phyloP scores from a whole-genome alignment of 805 yeast species.

The Monosporozyma servazzii region DNA sequence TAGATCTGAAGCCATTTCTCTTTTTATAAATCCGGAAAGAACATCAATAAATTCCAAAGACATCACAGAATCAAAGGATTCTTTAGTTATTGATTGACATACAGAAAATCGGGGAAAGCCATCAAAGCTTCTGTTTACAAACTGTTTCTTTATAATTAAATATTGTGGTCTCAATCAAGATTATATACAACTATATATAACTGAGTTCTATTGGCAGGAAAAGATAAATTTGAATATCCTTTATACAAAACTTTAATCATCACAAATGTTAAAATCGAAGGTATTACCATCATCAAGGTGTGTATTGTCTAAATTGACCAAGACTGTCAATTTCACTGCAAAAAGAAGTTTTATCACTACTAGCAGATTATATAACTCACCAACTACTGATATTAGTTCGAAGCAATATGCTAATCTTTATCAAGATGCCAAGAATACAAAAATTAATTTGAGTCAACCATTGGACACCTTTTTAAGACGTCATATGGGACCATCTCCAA shows the following conservation, averaged over 20 bases:
- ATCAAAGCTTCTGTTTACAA: too few species aligned
- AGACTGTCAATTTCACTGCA: too few species aligned
- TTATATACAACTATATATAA: too few species aligned
- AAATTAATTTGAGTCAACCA: conserved; percentile 18
- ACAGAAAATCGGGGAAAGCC: too few species aligned
- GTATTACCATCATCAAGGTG: neutral
- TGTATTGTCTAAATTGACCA: neutral
- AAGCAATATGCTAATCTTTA: conserved; percentile 40
- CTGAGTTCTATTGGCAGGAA: too few species aligned
- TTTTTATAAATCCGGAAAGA: too few species aligned
- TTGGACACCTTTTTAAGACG: conserved; percentile 84
- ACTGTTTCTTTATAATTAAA: too few species aligned
- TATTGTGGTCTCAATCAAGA: too few species aligned
- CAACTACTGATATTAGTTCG: conserved; percentile 34
- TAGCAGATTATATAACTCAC: neutral
- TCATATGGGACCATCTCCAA: conserved; percentile 76
- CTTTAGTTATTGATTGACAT: too few species aligned
- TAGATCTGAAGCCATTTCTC: too few species aligned
- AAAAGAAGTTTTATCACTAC: neutral
- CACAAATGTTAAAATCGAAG: conserved; percentile 1
- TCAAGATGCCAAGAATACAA: conserved; percentile 27
- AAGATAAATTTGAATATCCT: neutral
- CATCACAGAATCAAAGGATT: too few species aligned
- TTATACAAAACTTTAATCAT: neutral
- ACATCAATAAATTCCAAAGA: too few species aligned